Conservation (phyloP, 75 land plant genomes). For the Azolla pinnata region DNA sequence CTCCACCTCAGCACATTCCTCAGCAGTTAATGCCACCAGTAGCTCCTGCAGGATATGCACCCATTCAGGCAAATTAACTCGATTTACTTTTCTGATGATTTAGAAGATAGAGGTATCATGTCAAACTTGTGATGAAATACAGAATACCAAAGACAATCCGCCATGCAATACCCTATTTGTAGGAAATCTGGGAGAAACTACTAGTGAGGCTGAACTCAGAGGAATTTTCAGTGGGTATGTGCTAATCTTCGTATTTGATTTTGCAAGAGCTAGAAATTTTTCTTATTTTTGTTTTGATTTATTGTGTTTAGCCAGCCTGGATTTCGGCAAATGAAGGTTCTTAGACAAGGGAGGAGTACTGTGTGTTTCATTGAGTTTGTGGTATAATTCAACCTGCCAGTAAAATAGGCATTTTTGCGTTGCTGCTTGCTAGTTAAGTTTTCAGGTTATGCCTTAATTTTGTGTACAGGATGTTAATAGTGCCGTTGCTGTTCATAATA, state of each 20-base stretch:
- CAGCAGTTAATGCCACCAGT: conserved; percentile 53
- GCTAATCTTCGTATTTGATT: too few species aligned
- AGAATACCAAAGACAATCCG: conserved; percentile 96
- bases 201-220: conserved; percentile 80
- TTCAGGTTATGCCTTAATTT: not conserved
- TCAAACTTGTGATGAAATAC: conserved; percentile 12
- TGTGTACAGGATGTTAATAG: conserved; percentile 75
- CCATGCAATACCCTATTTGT: conserved; percentile 98
- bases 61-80: conserved; percentile 87
- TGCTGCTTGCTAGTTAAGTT: too few species aligned
- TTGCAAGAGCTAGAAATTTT: not conserved
- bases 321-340: conserved; percentile 89
- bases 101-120: not conserved
- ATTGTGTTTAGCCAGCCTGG: conserved; percentile 76
- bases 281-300: not conserved
- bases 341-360: conserved; percentile 89
- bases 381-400: conserved; percentile 51
- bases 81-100: too few species aligned
- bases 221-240: conserved; percentile 65
- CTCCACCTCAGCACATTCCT: conserved; percentile 46
- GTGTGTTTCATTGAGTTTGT: conserved; percentile 99
- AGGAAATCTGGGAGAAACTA: conserved; percentile 88
- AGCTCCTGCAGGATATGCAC: conserved; percentile 85
- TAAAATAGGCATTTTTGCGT: too few species aligned
- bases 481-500: conserved; percentile 81